A percentile compares a stretch with the other conserved stretches of the same genome.
Evolutionary conservation across 495 filamentous ascomycete genomes (phyloP).

Genomic region (Aspergillus nidulans): DNA sequence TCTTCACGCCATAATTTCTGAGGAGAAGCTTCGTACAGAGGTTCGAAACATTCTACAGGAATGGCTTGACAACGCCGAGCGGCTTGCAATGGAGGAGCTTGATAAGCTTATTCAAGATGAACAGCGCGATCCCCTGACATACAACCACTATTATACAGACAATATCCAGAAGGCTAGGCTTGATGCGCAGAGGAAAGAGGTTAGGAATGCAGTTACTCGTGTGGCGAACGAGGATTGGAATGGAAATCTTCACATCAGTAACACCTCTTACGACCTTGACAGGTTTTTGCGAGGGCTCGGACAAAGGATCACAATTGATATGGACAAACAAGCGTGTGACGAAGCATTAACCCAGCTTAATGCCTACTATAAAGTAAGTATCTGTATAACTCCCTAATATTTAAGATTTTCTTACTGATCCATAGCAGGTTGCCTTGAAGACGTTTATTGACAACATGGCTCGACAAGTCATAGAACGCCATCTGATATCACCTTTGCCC

Average conservation of each 20-base stretch:
- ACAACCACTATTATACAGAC: conserved; percentile 45
- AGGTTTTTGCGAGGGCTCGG: too few species aligned
- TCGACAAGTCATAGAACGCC: conserved; percentile 34
- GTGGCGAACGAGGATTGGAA: too few species aligned
- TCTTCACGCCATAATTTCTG: not conserved
- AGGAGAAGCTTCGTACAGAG: not conserved
- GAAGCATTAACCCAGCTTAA: too few species aligned
- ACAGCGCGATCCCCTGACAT: conserved; percentile 38
- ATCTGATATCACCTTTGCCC: conserved; percentile 10
- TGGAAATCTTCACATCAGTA: too few species aligned
- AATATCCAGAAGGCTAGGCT: conserved; percentile 34
- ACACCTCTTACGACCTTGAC: too few species aligned
- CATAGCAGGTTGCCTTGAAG: conserved; percentile 29
- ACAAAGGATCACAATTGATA: too few species aligned
- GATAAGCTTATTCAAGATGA: conserved; percentile 40
- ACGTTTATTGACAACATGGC: conserved; percentile 39
- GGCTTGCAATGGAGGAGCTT: conserved; percentile 30
- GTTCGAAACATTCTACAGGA: not conserved
- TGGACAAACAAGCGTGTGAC: too few species aligned
- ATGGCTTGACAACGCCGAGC: conserved; percentile 17
- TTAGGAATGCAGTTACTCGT: not conserved
- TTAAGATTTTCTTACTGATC: not conserved
- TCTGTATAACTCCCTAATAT: too few species aligned
- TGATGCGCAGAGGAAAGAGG: conserved; percentile 7
- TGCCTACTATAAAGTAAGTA: too few species aligned